A percentile compares a stretch with the other conserved stretches of the same genome.
Conservation (phyloP, 345 rosid species). For the Eucalyptus cloeziana region DNA sequence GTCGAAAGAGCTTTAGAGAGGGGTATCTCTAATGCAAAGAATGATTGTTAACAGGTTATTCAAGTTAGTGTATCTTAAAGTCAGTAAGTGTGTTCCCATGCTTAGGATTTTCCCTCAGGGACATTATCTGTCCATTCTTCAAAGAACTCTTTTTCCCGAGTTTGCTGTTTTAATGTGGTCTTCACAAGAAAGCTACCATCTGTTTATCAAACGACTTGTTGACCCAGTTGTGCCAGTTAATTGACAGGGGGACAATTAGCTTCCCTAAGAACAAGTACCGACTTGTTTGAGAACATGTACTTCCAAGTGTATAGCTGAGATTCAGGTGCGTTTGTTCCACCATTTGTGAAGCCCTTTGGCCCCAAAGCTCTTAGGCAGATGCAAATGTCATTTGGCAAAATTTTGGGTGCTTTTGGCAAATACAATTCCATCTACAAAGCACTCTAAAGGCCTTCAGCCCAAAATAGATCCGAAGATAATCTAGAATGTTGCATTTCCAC, state of each 20-base stretch:
- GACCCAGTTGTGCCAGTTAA: background rate
- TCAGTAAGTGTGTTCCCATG: background rate
- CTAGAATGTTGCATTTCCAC: no score
- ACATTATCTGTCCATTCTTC: background rate
- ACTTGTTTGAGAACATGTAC: background rate
- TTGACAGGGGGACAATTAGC: background rate
- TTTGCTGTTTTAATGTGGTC: background rate
- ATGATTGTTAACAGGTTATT: conserved; percentile 95
- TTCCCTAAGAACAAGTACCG: background rate
- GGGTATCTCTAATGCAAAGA: no score
- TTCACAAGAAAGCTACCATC: background rate
- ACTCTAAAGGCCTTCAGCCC: no score
- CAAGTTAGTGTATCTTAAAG: background rate
- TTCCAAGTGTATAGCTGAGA: background rate
- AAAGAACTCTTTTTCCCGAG: background rate
- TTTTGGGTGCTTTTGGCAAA: no score
- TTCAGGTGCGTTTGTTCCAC: background rate
- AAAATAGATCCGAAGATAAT: no score
- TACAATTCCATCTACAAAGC: no score
- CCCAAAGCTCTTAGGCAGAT: no score
- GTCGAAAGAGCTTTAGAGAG: no score
- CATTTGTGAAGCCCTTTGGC: no score
- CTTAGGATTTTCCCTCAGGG: background rate
- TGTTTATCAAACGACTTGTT: background rate
- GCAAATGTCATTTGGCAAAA: no score